phyloP scores from a whole-genome alignment of 2,329 filamentous ascomycete genomes.

The Cladosporium phlei region DNA sequence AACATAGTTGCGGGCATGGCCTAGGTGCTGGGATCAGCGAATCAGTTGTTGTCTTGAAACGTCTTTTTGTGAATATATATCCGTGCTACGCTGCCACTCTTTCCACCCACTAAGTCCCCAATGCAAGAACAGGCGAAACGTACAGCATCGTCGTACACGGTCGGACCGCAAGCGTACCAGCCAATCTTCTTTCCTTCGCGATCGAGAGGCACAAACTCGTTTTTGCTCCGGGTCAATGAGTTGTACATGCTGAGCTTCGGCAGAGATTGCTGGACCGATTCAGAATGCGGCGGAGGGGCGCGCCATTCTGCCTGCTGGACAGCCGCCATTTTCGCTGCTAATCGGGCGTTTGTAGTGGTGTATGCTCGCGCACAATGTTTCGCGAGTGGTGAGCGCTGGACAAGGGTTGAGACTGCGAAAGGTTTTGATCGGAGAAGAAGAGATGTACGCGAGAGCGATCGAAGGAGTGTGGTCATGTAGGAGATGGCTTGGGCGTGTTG shows the following conservation, averaged over 20 bases:
- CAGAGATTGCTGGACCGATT: constrained; percentile 22
- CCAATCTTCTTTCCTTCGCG: constrained; percentile 62
- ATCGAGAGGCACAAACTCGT: constrained; percentile 69
- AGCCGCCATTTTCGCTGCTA: constrained; percentile 1
- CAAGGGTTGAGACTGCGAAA: not conserved
- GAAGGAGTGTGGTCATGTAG: constrained; percentile 14
- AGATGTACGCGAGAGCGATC: constrained; percentile 3
- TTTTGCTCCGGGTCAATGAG: constrained; percentile 69
- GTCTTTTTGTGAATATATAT: no score
- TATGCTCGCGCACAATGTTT: constrained; percentile 3
- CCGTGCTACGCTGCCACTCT: not conserved
- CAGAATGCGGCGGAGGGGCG: constrained; percentile 32
- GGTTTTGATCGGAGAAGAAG: constrained; percentile 2
- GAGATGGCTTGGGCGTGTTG: no score
- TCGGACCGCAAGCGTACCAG: constrained; percentile 89
- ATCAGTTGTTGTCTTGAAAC: constrained; percentile 9
- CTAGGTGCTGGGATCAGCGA: constrained; percentile 51
- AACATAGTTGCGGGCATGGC: constrained; percentile 86
- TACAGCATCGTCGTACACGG: constrained; percentile 66
- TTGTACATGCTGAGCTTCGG: constrained; percentile 72
- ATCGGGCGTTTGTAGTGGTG: constrained; percentile 3
- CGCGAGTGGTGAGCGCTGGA: not conserved
- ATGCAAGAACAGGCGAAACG: constrained; percentile 9
- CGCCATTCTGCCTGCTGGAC: constrained; percentile 26
- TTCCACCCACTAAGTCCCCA: not conserved